Conservation (phyloP, 2,329 filamentous ascomycete species). For the Beauveria caledonica region DNA sequence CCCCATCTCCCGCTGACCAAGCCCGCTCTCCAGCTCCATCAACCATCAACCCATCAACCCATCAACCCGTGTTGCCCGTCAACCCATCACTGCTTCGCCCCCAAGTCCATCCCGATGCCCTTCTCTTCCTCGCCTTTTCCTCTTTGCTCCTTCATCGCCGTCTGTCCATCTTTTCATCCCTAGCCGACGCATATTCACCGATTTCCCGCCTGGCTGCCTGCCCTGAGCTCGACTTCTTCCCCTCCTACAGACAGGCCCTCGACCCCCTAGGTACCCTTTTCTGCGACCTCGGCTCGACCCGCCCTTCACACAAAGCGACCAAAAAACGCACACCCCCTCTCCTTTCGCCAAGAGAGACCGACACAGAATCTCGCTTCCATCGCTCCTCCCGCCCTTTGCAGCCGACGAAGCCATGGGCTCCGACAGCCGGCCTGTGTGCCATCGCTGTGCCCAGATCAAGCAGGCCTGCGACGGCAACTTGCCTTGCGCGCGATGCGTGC, state of each 20-base stretch:
- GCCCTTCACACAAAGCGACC: not conserved
- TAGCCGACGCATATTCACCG: not conserved
- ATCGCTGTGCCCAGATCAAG: constrained; percentile 29
- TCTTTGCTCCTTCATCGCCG: not conserved
- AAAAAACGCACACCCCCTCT: not conserved
- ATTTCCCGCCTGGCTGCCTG: not conserved
- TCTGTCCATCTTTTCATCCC: not conserved
- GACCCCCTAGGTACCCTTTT: not conserved
- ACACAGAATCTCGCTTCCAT: not conserved
- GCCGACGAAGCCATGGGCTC: constrained; percentile 18
- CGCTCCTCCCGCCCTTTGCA: not conserved
- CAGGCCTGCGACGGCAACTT: constrained; percentile 27
- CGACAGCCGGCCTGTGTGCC: constrained; percentile 23
- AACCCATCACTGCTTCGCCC: not conserved
- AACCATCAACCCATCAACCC: no score
- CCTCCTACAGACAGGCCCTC: no score
- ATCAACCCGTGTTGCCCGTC: no score
- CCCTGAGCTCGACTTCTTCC: not conserved
- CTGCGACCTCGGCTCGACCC: not conserved
- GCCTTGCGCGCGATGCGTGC: constrained; percentile 25
- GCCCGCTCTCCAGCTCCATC: constrained; percentile 2
- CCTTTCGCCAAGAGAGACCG: not conserved
- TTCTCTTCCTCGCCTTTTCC: not conserved
- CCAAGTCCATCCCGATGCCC: not conserved
- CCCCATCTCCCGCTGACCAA: constrained; percentile 4